A percentile compares a stretch with the other conserved stretches of the same genome.
Conservation (phyloP, 2,329 filamentous ascomycete genomes). For the Fusarium neocosmosporiellum region DNA sequence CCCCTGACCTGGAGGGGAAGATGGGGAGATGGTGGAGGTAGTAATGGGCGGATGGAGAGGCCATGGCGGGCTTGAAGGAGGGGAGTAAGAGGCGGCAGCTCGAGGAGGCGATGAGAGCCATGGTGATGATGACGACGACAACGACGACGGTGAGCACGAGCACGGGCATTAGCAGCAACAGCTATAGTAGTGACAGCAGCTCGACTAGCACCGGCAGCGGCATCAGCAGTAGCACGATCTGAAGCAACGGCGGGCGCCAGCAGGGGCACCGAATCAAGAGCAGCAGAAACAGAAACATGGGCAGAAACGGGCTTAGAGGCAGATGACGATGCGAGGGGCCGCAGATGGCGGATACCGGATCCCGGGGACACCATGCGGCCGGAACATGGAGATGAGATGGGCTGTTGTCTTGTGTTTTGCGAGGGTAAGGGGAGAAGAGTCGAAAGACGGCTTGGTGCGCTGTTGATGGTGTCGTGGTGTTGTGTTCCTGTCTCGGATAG, state of each 20-base stretch:
- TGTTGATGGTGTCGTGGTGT: slow-evolving; percentile 14
- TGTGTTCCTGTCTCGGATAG: slow-evolving; percentile 12
- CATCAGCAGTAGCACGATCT: slow-evolving; percentile 10
- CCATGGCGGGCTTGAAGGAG: slow-evolving; percentile 12
- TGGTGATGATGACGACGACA: slow-evolving; percentile 8
- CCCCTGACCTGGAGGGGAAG: slow-evolving; percentile 50
- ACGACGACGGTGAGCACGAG: background rate
- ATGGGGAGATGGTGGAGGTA: slow-evolving; percentile 34
- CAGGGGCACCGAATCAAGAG: slow-evolving; percentile 15
- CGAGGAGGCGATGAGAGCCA: slow-evolving; percentile 4
- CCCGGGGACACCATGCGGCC: slow-evolving; percentile 41
- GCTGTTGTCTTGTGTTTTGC: slow-evolving; percentile 23
- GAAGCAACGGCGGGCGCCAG: slow-evolving; percentile 5
- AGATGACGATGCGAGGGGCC: slow-evolving; percentile 36
- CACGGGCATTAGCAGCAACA: background rate
- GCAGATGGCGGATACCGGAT: slow-evolving; percentile 42
- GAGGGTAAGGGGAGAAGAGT: background rate
- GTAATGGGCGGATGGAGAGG: slow-evolving; percentile 34
- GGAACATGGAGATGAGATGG: slow-evolving; percentile 43
- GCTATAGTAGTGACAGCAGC: background rate
- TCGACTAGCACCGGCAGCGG: background rate
- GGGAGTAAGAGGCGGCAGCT: background rate
- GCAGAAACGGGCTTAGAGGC: slow-evolving; percentile 23
- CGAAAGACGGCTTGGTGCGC: background rate
- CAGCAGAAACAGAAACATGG: slow-evolving; percentile 10